Percentiles rank a stretch among this genome's conserved stretches.
Evolutionary conservation across 2,329 filamentous ascomycete genomes (phyloP).

Genomic region (Trichophaea hybrida): DNA sequence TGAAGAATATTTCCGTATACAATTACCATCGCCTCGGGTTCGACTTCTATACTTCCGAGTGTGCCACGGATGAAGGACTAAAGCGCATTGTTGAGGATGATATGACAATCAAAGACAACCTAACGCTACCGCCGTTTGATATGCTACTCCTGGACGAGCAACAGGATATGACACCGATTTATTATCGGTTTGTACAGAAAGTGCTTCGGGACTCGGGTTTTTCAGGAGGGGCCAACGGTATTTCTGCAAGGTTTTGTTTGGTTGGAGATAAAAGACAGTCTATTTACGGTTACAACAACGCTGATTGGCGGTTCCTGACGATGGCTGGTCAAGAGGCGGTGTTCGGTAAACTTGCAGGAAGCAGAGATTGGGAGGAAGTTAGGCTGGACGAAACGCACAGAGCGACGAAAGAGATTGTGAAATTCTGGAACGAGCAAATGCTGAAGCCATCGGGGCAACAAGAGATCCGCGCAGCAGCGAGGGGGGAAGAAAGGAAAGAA

Average conservation of each 20-base stretch:
- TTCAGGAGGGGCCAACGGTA: not conserved
- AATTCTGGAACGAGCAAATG: constrained; percentile 13
- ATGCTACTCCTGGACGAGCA: constrained; percentile 21
- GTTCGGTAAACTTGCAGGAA: constrained; percentile 7
- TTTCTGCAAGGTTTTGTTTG: constrained; percentile 11
- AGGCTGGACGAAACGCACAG: constrained; percentile 16
- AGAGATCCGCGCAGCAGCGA: not conserved
- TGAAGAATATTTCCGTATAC: constrained; percentile 17
- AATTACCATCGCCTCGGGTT: constrained; percentile 21
- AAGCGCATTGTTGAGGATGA: constrained; percentile 18
- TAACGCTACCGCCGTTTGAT: constrained; percentile 14
- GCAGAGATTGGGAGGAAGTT: constrained; percentile 13
- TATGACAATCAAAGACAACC: constrained; percentile 2
- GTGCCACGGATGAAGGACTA: constrained; percentile 20
- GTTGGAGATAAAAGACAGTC: constrained; percentile 21
- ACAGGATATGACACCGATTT: constrained; percentile 22
- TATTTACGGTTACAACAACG: constrained; percentile 23
- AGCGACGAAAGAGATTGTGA: constrained; percentile 12
- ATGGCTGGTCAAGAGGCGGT: constrained; percentile 4
- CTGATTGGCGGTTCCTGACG: constrained; percentile 20
- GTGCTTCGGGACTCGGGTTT: constrained; percentile 9
- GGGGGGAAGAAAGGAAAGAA: not conserved
- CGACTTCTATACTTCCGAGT: constrained; percentile 17
- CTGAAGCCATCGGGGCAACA: not conserved
- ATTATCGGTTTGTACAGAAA: constrained; percentile 19